Evolutionary conservation across 2,329 filamentous ascomycete species (phyloP), one percentile per base, ranked within the genome.

Genomic region (Penicillium sp.): DNA sequence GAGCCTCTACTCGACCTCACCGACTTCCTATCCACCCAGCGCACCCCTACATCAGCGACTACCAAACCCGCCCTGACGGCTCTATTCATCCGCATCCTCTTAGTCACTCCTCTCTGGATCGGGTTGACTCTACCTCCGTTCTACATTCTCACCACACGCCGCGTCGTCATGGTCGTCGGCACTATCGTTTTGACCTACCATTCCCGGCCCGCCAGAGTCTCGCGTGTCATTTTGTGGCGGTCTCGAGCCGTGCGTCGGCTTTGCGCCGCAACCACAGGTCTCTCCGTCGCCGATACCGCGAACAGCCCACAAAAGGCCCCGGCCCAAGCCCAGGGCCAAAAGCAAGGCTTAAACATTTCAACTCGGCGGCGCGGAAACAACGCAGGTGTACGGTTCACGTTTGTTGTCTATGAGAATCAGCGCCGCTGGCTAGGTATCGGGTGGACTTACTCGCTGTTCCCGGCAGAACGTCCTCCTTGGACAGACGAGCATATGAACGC

Each of bases 321-420:
- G 64, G 71, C 70, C 45, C 76, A 79, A 55, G 77, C 74, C 33
- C 64, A 75, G 65, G 72, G 70, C 50, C 75, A 79, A 56, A 77
- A 79, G 37, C 77, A 75, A 61, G 72, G 73, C 1, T 75, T 79
- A 30, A 77, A 79, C 50, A 74, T 82, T 31, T 76, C 78, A 16
- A 78, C 79, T 19, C 71, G 67, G 50, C 71, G 72, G 52, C 67
- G 72, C 44, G 63, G 77, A 59, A 66, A 73, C 60, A 87, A 88
- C 5, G 84, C 91, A 0, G 91, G 92, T 1, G 90, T 99, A 14
- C 89, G 91, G 42, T 99, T 99, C 68, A 99, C 94, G 0, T 99
- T 99, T 61, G 92, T 94, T 45, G 82, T 99, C 2, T 97, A 92
- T 68, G 94, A 99, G 72, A 99, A 99, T 66, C 94, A 99, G 73